Base-by-base conservation (phyloP, 805 yeast species). In the Candida chauliodis region DNA sequence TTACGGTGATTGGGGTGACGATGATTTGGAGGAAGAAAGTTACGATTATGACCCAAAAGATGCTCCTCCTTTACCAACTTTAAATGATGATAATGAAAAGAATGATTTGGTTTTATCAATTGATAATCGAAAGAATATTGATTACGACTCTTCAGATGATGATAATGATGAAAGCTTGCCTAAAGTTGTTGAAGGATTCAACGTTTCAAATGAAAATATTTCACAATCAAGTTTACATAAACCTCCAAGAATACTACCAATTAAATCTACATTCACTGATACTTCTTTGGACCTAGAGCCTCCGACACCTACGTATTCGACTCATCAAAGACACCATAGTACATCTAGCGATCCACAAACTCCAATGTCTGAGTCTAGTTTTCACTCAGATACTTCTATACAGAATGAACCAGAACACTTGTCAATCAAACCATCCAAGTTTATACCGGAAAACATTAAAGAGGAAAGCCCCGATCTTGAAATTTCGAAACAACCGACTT, bases 381-480 rank as follows among this genome's bases (percentile, higher is more conserved):
- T 53, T 40, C 53, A 48, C 26, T 65, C 71, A 1, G 72, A 66
- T 34, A 70, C 65, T 43, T 63, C 70, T 11, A 64, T 66, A 17
- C 73, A 66, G 39, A 32, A 53, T 20, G 73, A 67, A 42, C 70
- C 70, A 2, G 50, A 41, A 2, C 44, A 43, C 17, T 49, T 66
- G 40, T 49, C 58, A 28, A 45, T 66, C 11, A 49, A 37, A 19
- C 36, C 29, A 3, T 14, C 32, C 3, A 21, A 5, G 21, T 18
- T 14, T 14, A 20, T 34, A n/a, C 37, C 37, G 3, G 26, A 26
- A 13, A 19, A 35, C 10, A 15, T 17, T 3, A 37, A 22, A 7
- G 40, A 32, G 17, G 34, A 37, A 19, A 25, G 25, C 7, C 25
- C 17, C 4, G n/a, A 28, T 14, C 21, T 14, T n/a, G 17, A 20